Conservation (phyloP, 2,329 filamentous ascomycete species). For the Fusarium sp. region DNA sequence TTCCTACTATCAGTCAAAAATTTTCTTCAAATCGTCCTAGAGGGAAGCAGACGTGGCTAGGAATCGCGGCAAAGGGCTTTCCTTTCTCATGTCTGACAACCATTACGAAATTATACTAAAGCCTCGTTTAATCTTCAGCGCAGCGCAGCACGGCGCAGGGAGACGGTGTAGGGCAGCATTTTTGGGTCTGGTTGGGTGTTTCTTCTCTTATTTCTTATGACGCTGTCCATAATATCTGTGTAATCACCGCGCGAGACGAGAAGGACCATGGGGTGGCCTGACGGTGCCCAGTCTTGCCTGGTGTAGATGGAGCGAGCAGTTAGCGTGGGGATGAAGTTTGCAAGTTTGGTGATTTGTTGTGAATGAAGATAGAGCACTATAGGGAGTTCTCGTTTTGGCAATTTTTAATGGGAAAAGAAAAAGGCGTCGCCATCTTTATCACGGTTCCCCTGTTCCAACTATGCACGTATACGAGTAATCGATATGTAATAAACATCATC, state of each 20-base stretch:
- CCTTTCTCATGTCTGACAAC: slow-evolving; percentile 50
- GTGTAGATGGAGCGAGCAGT: slow-evolving; percentile 30
- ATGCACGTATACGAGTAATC: slow-evolving; percentile 22
- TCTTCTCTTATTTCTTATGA: slow-evolving; percentile 47
- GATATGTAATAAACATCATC: slow-evolving; percentile 34
- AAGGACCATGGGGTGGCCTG: slow-evolving; percentile 17
- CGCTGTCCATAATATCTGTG: slow-evolving; percentile 47
- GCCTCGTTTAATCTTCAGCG: slow-evolving; percentile 49
- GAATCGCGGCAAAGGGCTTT: slow-evolving; percentile 38
- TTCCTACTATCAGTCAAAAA: slow-evolving; percentile 32
- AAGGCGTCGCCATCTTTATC: slow-evolving; percentile 43
- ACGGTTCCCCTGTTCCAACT: slow-evolving; percentile 3
- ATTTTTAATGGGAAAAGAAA: slow-evolving; percentile 51
- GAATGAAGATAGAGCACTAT: slow-evolving; percentile 47
- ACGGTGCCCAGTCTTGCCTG: slow-evolving; percentile 29
- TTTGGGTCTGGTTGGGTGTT: slow-evolving; percentile 50
- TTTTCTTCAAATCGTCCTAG: slow-evolving; percentile 35
- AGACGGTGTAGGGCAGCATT: slow-evolving; percentile 54
- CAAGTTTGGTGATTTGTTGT: slow-evolving; percentile 45
- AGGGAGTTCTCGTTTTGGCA: slow-evolving; percentile 50
- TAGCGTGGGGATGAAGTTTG: slow-evolving; percentile 43
- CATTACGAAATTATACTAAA: slow-evolving; percentile 52
- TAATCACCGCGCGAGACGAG: slow-evolving; percentile 39
- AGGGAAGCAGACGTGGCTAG: slow-evolving; percentile 38
- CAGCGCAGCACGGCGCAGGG: slow-evolving; percentile 55